Evolutionary conservation across 139 green algal species (phyloP).

Genomic region (Volvox africanus): DNA sequence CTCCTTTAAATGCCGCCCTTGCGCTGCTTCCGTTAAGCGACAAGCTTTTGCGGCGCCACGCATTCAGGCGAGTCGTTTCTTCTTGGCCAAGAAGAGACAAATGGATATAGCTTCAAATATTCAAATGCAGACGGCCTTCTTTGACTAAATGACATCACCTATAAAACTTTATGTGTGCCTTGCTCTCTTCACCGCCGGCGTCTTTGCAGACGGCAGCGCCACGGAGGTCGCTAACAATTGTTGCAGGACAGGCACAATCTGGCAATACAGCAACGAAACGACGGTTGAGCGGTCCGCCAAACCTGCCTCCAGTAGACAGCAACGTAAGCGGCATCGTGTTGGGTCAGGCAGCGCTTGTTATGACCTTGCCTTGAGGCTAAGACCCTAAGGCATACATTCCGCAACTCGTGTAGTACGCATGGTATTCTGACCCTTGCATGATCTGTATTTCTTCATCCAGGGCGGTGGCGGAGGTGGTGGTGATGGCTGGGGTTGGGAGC

Average conservation of each 20-base stretch:
- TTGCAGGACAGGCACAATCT: constrained; percentile 44
- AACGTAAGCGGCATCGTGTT: constrained; percentile 24
- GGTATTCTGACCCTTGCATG: neutral
- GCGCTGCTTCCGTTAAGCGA: neutral
- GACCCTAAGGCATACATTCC: neutral
- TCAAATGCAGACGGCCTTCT: neutral
- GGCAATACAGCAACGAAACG: constrained; percentile 55
- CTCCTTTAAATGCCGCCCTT: neutral
- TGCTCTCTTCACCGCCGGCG: neutral
- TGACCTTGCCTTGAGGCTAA: neutral
- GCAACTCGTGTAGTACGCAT: no score
- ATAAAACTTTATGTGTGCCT: neutral
- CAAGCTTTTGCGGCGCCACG: neutral
- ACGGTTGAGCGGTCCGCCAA: constrained; percentile 32
- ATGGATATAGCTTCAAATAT: neutral
- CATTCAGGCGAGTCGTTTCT: neutral
- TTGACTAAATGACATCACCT: neutral
- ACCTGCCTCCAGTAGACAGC: constrained; percentile 50
- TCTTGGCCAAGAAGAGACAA: neutral
- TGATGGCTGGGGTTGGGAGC: constrained; percentile 69
- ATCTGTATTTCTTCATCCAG: neutral
- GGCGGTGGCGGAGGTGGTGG: constrained; percentile 65
- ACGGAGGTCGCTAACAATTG: constrained; percentile 18
- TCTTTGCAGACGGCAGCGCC: neutral
- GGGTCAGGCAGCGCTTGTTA: neutral